Evolutionary conservation across 345 rosid genomes (phyloP), one percentile per base, ranked within the genome.

Genomic region (Triadica sebifera): DNA sequence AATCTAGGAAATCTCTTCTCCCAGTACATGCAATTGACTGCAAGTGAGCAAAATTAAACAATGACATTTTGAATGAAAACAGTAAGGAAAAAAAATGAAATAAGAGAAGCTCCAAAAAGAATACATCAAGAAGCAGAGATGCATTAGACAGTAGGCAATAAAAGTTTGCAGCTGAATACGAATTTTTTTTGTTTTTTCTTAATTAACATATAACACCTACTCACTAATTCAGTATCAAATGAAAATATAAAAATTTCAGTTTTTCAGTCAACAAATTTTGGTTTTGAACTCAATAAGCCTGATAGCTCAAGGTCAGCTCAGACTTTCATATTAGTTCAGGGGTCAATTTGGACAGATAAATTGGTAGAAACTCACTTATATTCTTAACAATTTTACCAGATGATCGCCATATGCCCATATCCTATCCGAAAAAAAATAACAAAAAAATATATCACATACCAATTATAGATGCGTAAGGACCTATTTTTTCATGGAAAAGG

Each of bases 21-120:
- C 98, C 98, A 94, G 65, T 94, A 94, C 91, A 92, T 90, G 86
- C 98, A 92, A 81, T 94, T 94, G 41, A 94, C 98, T 94, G 86
- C 72, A 80, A 57, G 8, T 57, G 13, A 65, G 57, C 19, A 77
- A 62, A 69, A 63, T 73, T 63, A 41, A 71, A 63, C 67, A 65
- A 64, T 70, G 12, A 37, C 2, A 45, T 58, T 49, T 43, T 22
- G 11, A 73, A 43, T 17, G 12, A 56, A 4, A 73, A 39, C 0
- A 45, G 1, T n/a, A 69, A 37, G 6, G 8, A 2, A 20, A 24
- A 25, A 37, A 37, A 37, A 45, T 53, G n/a, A 56, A 24, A 51
- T 10, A 64, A 60, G 25, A 38, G 19, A 12, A 45, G 41, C 41
- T 24, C 56, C 29, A 38, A 58, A 61, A 46, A 60, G 11, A 65